Conservation (phyloP, 1,284 basidiomycete genomes). For the Cryptococcus sp. region DNA sequence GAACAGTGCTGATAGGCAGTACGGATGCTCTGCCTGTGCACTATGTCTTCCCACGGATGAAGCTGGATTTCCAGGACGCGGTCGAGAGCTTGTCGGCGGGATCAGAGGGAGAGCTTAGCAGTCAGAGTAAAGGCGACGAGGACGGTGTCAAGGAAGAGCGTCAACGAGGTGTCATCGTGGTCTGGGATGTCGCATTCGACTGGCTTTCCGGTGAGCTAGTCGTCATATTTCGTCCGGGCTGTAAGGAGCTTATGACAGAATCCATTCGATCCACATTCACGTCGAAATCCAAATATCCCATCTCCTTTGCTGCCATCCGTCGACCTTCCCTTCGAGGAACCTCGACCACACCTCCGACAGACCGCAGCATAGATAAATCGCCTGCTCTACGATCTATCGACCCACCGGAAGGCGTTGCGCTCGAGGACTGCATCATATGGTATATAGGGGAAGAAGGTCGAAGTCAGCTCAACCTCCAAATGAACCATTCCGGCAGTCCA, state of each 20-base stretch:
- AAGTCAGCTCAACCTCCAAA: conserved; percentile 75
- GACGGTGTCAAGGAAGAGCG: too few relatives aligned
- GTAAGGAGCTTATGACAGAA: conserved; percentile 11
- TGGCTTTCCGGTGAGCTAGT: conserved; percentile 64
- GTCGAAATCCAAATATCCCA: conserved; percentile 10
- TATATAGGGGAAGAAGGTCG: conserved; percentile 83
- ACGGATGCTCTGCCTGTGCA: conserved; percentile 46
- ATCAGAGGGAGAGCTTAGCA: conserved; percentile 19
- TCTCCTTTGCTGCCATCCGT: conserved; percentile 32
- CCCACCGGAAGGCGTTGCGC: conserved; percentile 34
- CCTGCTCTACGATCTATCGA: conserved; percentile 35
- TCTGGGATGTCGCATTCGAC: conserved; percentile 77
- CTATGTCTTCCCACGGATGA: conserved; percentile 45
- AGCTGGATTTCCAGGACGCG: conserved; percentile 29
- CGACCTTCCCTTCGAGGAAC: conserved; percentile 11
- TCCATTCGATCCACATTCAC: conserved; percentile 23
- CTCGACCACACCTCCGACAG: background rate
- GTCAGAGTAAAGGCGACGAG: too few relatives aligned
- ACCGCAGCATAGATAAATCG: conserved; percentile 18
- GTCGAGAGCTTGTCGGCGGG: conserved; percentile 19
- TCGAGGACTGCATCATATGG: conserved; percentile 53
- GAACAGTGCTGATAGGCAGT: conserved; percentile 14
- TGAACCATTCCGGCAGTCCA: conserved; percentile 60
- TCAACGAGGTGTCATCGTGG: conserved; percentile 54
- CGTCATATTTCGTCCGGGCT: conserved; percentile 10